Evolutionary conservation across 2,329 filamentous ascomycete species (phyloP).

Genomic region (Paecilomyces variotii): DNA sequence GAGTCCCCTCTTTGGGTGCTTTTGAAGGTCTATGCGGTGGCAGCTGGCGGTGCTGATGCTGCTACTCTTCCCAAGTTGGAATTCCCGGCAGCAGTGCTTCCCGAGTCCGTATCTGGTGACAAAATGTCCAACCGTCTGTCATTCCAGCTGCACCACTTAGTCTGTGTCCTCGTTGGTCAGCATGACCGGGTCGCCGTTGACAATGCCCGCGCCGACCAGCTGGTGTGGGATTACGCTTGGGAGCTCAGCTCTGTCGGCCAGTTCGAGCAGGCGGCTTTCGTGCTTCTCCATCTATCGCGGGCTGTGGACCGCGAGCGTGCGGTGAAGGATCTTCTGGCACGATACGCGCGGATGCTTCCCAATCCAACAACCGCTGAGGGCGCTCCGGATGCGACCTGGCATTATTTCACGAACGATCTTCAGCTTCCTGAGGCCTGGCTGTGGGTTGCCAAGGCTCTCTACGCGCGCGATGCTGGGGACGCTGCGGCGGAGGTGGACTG

Average conservation of each 20-base stretch:
- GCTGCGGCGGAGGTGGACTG: constrained; percentile 66
- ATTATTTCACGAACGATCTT: constrained; percentile 54
- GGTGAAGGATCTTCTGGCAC: constrained; percentile 65
- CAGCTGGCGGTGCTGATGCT: constrained; percentile 19
- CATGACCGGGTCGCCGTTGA: constrained; percentile 46
- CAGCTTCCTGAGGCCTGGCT: constrained; percentile 71
- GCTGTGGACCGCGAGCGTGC: constrained; percentile 54
- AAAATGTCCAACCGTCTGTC: constrained; percentile 66
- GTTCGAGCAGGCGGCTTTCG: constrained; percentile 66
- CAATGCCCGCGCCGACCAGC: constrained; percentile 55
- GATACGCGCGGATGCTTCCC: constrained; percentile 59
- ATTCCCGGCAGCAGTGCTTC: constrained; percentile 64
- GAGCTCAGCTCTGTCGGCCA: constrained; percentile 48
- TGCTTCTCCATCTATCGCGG: constrained; percentile 66
- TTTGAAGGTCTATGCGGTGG: constrained; percentile 64
- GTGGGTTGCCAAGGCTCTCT: constrained; percentile 77
- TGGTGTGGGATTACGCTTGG: constrained; percentile 55
- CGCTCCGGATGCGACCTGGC: constrained; percentile 41
- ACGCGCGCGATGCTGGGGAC: constrained; percentile 66
- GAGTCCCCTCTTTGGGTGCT: constrained; percentile 84
- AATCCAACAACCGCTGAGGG: constrained; percentile 47
- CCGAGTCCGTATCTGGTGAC: constrained; percentile 67
- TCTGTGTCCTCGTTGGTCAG: constrained; percentile 40
- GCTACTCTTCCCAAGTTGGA: constrained; percentile 27
- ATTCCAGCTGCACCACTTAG: constrained; percentile 74